These are phyloP conservation scores for Pichia sp. DNA, from an alignment of 1,139 yeast species.

Conservation along the genomic window DNA sequence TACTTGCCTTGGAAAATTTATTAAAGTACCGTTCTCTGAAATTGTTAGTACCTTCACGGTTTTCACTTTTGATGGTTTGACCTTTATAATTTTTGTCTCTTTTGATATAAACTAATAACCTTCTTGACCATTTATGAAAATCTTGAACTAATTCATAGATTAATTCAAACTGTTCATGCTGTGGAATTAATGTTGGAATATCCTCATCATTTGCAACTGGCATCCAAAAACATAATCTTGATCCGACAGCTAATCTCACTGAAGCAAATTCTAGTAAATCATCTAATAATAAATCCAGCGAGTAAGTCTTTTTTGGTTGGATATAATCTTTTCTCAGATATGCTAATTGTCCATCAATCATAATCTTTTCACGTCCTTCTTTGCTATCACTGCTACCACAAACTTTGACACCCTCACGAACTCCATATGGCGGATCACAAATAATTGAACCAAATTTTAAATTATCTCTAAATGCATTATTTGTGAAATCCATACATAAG, in stretches of 20 bases:
- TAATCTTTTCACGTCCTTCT: slow-evolving; percentile 62
- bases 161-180: slow-evolving; percentile 66
- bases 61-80: slow-evolving; percentile 38
- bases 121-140: slow-evolving; percentile 88
- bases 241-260: slow-evolving; percentile 60
- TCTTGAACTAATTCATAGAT: slow-evolving; percentile 76
- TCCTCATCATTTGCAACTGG: slow-evolving; percentile 89
- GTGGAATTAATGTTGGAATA: slow-evolving; percentile 68
- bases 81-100: slow-evolving; percentile 57
- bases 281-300: slow-evolving; percentile 65
- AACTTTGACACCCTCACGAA: slow-evolving; percentile 90
- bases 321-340: slow-evolving; percentile 75
- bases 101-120: slow-evolving; percentile 74
- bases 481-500: slow-evolving; percentile 90
- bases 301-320: slow-evolving; percentile 90
- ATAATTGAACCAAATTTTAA: slow-evolving; percentile 72
- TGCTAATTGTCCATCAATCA: slow-evolving; percentile 75
- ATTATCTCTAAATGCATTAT: slow-evolving; percentile 65
- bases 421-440: slow-evolving; percentile 98
- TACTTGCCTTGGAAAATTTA: slow-evolving; percentile 38
- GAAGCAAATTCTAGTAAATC: slow-evolving; percentile 74
- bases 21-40: slow-evolving; percentile 79
- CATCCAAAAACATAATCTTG: slow-evolving; percentile 94
- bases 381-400: slow-evolving; percentile 62
- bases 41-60: slow-evolving; percentile 41